A percentile compares a stretch with the other conserved stretches of the same genome.
Conservation (phyloP, 345 rosid species). For the Syzygium oleosum region DNA sequence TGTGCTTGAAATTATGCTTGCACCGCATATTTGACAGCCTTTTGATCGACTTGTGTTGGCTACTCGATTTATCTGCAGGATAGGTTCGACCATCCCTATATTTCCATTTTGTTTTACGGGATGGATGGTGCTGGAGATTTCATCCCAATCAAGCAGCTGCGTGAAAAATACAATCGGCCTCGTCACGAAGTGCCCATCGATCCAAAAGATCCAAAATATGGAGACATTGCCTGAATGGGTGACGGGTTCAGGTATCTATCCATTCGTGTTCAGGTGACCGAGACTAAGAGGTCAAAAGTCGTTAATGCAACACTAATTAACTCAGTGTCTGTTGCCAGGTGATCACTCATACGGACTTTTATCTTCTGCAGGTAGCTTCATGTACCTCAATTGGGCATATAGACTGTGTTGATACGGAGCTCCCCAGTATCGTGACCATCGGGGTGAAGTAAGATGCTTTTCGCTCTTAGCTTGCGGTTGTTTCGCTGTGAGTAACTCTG, state of each 20-base stretch:
- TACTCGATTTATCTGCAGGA: constrained; percentile 36
- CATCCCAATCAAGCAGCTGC: constrained; percentile 86
- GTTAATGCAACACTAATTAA: not conserved
- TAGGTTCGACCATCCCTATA: constrained; percentile 84
- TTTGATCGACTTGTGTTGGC: not conserved
- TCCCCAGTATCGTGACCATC: not conserved
- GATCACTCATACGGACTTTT: not conserved
- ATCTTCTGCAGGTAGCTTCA: not conserved
- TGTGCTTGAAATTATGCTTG: not conserved
- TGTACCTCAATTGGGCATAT: not conserved
- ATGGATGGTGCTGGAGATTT: constrained; percentile 80
- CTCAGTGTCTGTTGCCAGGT: not conserved
- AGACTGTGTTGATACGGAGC: not conserved
- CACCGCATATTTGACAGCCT: not conserved
- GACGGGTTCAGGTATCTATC: not conserved
- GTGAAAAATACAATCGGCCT: constrained; percentile 70
- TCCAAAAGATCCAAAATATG: constrained; percentile 41
- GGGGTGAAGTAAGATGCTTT: not conserved
- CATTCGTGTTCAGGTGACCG: not conserved
- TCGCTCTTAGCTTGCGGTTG: not conserved
- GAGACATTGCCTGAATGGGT: constrained; percentile 1
- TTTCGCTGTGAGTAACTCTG: not conserved
- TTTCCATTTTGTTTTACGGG: constrained; percentile 78
- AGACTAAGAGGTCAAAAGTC: not conserved
- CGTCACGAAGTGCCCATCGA: constrained; percentile 65